Conservation (phyloP, 441 rosid species). For the Pelargonium hybrid region DNA sequence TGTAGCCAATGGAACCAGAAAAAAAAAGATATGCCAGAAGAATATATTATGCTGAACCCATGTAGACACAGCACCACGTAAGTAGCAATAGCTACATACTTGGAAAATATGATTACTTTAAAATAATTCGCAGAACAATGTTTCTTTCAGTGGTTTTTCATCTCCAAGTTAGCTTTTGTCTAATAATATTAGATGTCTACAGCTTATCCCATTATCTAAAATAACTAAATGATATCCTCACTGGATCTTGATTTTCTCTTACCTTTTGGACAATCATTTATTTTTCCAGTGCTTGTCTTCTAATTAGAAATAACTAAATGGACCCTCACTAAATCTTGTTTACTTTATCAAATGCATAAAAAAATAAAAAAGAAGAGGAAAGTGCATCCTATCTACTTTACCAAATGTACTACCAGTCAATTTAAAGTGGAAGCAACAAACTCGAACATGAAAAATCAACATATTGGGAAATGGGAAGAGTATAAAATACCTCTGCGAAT, state of each 20-base stretch:
- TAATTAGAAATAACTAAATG: background rate
- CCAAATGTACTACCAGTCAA: background rate
- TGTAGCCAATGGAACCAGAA: background rate
- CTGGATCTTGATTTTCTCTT: background rate
- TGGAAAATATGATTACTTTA: background rate
- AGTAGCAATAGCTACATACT: background rate
- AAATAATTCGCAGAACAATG: background rate
- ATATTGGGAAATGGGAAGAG: background rate
- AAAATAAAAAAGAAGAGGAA: no score
- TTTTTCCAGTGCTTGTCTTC: background rate
- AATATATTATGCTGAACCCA: background rate
- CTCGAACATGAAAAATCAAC: background rate
- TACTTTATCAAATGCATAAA: background rate
- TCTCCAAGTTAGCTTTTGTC: background rate
- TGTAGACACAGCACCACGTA: background rate
- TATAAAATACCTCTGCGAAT: conserved; percentile 60
- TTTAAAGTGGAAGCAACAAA: background rate
- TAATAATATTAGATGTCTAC: background rate
- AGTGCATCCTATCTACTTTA: background rate
- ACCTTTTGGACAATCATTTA: background rate
- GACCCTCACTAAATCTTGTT: background rate
- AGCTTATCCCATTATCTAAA: background rate
- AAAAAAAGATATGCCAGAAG: background rate
- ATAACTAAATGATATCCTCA: background rate
- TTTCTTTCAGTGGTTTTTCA: background rate